These are phyloP conservation scores for Ricinus communis DNA, from an alignment of 345 rosid species.

Conservation along the genomic window DNA sequence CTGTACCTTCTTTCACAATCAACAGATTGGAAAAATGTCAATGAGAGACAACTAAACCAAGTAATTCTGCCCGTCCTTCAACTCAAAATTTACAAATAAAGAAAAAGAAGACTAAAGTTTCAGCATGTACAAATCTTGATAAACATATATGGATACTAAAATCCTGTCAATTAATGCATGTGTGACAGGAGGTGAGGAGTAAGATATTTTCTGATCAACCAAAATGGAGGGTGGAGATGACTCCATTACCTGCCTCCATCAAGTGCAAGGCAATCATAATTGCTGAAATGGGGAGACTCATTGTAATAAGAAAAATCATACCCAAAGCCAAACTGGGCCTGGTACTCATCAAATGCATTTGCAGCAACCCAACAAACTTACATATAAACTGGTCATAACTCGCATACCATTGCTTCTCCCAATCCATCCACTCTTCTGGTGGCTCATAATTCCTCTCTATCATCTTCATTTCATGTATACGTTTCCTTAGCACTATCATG, in stretches of 20 bases:
- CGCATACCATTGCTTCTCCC: slow-evolving; percentile 26
- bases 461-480: slow-evolving; percentile 26
- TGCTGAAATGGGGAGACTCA: slow-evolving; percentile 14
- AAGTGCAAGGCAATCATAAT: background rate
- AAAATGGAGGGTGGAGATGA: slow-evolving; percentile 7
- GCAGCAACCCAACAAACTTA: slow-evolving; percentile 18
- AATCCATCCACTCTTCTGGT: slow-evolving; percentile 22
- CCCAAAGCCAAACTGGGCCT: slow-evolving; percentile 22
- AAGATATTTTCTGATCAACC: slow-evolving; percentile 8
- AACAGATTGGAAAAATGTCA: too few relatives aligned
- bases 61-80: too few relatives aligned
- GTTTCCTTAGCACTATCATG: slow-evolving; percentile 23
- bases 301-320: slow-evolving; percentile 1
- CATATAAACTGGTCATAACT: slow-evolving; percentile 13
- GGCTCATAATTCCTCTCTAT: slow-evolving; percentile 23
- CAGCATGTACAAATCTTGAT: too few relatives aligned
- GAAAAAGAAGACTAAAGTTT: too few relatives aligned
- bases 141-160: too few relatives aligned
- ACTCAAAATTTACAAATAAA: too few relatives aligned
- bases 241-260: slow-evolving; percentile 10
- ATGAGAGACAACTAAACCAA: too few relatives aligned
- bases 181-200: too few relatives aligned
- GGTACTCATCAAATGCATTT: slow-evolving; percentile 17
- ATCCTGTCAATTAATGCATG: too few relatives aligned
- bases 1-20: too few relatives aligned